Percentiles rank a stretch among this genome's conserved stretches.
Conservation (phyloP, 2,329 filamentous ascomycete species). For the Colletotrichum nymphaeae region DNA sequence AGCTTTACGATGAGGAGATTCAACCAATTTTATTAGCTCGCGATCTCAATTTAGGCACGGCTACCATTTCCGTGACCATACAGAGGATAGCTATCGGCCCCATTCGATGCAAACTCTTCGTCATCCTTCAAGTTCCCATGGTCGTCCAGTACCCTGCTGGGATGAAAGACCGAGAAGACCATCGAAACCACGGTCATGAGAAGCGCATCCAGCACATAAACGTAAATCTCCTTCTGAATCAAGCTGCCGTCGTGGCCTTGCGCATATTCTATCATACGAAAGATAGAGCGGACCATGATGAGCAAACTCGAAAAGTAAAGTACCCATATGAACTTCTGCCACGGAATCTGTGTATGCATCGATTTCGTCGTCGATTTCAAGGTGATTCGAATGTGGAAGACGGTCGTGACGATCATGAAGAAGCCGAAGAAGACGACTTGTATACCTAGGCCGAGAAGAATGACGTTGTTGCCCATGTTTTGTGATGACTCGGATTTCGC, state of each 20-base stretch:
- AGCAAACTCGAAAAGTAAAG: constrained; percentile 38
- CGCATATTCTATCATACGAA: constrained; percentile 55
- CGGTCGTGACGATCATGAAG: constrained; percentile 59
- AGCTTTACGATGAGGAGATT: no score
- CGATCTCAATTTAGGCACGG: no score
- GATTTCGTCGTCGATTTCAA: constrained; percentile 26
- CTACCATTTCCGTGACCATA: no score
- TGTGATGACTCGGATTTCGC: constrained; percentile 35
- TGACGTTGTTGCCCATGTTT: constrained; percentile 55
- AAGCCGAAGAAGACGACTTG: constrained; percentile 67
- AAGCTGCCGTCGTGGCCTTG: constrained; percentile 46
- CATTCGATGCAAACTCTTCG: no score
- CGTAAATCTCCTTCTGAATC: constrained; percentile 46
- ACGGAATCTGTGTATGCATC: constrained; percentile 39
- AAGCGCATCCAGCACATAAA: constrained; percentile 51
- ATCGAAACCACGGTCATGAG: constrained; percentile 44
- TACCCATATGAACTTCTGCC: constrained; percentile 43
- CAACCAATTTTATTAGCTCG: no score
- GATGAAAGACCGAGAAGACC: constrained; percentile 33
- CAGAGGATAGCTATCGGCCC: no score
- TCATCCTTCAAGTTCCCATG: no score
- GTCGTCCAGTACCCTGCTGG: background rate
- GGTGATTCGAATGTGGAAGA: constrained; percentile 55
- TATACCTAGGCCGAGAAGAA: constrained; percentile 63
- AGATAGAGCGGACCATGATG: constrained; percentile 48